phyloP scores from a whole-genome alignment of 345 rosid genomes.

The Dovyalis caffra region DNA sequence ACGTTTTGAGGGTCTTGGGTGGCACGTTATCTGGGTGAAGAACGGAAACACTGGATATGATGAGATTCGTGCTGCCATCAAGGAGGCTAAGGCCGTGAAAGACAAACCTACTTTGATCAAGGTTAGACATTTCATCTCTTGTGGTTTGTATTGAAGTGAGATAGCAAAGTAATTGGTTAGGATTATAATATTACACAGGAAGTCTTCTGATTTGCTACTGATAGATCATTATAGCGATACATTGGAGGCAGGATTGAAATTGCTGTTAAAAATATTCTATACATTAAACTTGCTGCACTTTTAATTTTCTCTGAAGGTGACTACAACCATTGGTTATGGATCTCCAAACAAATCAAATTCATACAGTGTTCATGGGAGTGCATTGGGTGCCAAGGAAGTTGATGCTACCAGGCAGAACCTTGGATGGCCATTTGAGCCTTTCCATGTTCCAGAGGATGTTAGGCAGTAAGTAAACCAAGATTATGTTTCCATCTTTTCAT shows the following conservation, averaged over 20 bases:
- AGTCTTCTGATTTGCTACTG: neutral
- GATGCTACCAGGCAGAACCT: constrained; percentile 98
- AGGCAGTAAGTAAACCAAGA: constrained; percentile 49
- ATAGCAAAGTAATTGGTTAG: neutral
- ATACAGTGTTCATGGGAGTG: constrained; percentile 96
- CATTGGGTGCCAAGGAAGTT: constrained; percentile 97
- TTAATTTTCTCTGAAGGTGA: constrained; percentile 42
- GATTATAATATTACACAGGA: neutral
- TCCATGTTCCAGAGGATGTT: constrained; percentile 95
- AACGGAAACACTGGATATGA: constrained; percentile 98
- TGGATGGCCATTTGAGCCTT: constrained; percentile 88
- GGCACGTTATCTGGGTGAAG: constrained; percentile 99
- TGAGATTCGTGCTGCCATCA: constrained; percentile 97
- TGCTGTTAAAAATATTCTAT: too few species aligned
- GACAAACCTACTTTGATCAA: constrained; percentile 91
- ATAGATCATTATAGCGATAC: neutral
- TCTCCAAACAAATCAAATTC: constrained; percentile 97
- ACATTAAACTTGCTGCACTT: constrained; percentile 1
- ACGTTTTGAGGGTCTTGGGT: constrained; percentile 97
- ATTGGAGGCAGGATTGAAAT: neutral
- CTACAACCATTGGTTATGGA: constrained; percentile 95
- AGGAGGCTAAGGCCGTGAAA: constrained; percentile 94
- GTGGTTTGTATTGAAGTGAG: neutral
- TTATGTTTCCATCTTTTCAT: constrained; percentile 4
- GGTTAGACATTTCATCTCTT: constrained; percentile 35